phyloP scores from a whole-genome alignment of 495 filamentous ascomycete genomes.

The Podospora appendiculata region DNA sequence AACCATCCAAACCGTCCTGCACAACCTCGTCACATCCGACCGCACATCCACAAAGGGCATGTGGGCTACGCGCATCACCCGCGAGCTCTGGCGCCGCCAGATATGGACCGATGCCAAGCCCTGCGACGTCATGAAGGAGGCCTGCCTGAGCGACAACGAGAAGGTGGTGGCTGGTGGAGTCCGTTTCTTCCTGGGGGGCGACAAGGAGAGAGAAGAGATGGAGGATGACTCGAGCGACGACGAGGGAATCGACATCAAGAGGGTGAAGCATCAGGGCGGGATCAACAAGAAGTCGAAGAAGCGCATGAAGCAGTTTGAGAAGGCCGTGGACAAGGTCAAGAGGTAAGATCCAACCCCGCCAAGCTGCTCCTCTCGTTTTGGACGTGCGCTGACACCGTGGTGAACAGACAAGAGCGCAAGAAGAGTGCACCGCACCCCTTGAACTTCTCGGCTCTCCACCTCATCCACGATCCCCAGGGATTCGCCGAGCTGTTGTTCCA shows the following conservation, averaged over 20 bases:
- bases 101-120: conserved; percentile 57
- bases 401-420: conserved; percentile 68
- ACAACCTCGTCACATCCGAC: conserved; percentile 82
- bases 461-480: conserved; percentile 90
- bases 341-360: conserved; percentile 4
- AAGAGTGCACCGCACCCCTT: conserved; percentile 78
- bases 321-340: conserved; percentile 66
- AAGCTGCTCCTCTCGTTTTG: too few relatives aligned
- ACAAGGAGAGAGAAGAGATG: conserved; percentile 86
- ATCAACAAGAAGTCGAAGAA: conserved; percentile 97
- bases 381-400: neutral
- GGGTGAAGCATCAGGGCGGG: conserved; percentile 70
- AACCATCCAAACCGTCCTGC: conserved; percentile 84
- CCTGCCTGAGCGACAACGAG: conserved; percentile 70
- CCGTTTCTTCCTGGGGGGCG: conserved; percentile 90
- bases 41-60: conserved; percentile 74
- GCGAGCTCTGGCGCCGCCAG: conserved; percentile 34
- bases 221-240: conserved; percentile 86
- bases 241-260: conserved; percentile 60
- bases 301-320: conserved; percentile 67
- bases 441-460: conserved; percentile 93
- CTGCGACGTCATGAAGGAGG: conserved; percentile 92
- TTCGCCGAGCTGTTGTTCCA: conserved; percentile 87
- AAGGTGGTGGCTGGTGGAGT: conserved; percentile 85
- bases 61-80: conserved; percentile 60